Percentiles rank a stretch among this genome's conserved stretches.
phyloP scores from a whole-genome alignment of 345 rosid species.

The Ailanthus altissimus region DNA sequence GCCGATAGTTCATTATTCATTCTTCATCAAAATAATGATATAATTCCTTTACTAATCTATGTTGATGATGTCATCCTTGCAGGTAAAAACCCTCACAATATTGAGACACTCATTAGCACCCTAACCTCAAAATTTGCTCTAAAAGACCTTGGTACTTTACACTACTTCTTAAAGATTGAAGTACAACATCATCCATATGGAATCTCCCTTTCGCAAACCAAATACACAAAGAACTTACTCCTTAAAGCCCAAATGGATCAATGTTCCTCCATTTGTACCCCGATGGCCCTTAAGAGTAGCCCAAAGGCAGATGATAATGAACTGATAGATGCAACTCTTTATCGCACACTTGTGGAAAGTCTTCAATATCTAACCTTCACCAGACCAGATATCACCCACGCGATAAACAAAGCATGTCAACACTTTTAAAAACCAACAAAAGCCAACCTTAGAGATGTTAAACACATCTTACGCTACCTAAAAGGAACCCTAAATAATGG shows the following conservation, averaged over 20 bases:
- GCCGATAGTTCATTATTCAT: not conserved
- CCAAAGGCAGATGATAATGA: not conserved
- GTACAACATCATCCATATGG: not conserved
- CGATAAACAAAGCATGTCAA: too few species aligned
- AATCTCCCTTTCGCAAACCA: not conserved
- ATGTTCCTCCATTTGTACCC: too few species aligned
- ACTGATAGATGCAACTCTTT: not conserved
- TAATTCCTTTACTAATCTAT: too few species aligned
- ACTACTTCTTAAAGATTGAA: not conserved
- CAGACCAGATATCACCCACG: not conserved
- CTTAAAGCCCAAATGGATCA: not conserved
- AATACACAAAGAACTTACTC: not conserved
- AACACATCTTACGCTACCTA: not conserved
- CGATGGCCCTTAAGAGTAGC: too few species aligned
- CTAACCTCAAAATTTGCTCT: too few species aligned
- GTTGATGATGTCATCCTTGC: not conserved
- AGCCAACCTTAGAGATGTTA: not conserved
- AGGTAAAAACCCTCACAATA: too few species aligned
- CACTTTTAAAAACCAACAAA: not conserved
- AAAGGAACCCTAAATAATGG: not conserved
- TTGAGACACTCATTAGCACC: too few species aligned
- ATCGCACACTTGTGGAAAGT: too few species aligned
- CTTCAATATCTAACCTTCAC: not conserved
- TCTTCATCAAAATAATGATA: too few species aligned
- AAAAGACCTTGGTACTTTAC: too few species aligned